Conservation (phyloP, 306 rosid genomes). For the Prunus padus region DNA sequence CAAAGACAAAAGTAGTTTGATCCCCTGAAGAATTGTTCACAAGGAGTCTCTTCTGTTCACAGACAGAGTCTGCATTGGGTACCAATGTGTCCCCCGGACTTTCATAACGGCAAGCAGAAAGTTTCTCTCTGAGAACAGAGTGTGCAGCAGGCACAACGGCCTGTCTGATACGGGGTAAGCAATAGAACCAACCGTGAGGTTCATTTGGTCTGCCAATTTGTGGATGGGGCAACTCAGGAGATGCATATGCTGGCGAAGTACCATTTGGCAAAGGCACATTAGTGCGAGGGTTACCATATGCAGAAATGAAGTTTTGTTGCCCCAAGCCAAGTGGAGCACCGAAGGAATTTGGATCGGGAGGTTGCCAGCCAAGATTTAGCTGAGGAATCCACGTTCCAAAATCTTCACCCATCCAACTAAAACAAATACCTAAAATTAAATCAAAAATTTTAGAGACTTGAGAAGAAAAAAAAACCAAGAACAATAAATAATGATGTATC, state of each 20-base stretch:
- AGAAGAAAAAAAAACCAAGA: not conserved
- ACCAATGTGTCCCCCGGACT: conserved; percentile 27
- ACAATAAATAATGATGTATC: not conserved
- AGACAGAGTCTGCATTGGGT: conserved; percentile 28
- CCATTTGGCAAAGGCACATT: conserved; percentile 37
- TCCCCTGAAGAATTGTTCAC: conserved; percentile 69
- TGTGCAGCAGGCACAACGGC: conserved; percentile 44
- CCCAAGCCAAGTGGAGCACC: conserved; percentile 41
- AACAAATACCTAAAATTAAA: conserved; percentile 51
- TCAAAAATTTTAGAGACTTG: conserved; percentile 11
- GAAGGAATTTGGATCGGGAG: conserved; percentile 45
- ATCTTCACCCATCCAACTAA: conserved; percentile 75
- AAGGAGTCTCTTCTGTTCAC: conserved; percentile 54
- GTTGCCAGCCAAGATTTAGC: conserved; percentile 49
- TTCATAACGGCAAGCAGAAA: conserved; percentile 23
- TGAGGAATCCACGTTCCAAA: conserved; percentile 49
- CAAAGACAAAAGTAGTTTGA: conserved; percentile 61
- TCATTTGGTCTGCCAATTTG: conserved; percentile 51
- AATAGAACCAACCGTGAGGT: conserved; percentile 70
- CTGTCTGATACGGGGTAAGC: conserved; percentile 59
- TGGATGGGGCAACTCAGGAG: conserved; percentile 43
- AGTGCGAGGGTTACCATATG: conserved; percentile 35
- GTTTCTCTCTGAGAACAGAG: conserved; percentile 29
- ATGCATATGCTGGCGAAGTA: conserved; percentile 31
- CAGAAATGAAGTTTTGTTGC: conserved; percentile 47